A percentile compares a stretch with the other conserved stretches of the same genome.
Evolutionary conservation across 768 basidiomycete species (phyloP).

Genomic region (Xerocomus brunneocitrinus): DNA sequence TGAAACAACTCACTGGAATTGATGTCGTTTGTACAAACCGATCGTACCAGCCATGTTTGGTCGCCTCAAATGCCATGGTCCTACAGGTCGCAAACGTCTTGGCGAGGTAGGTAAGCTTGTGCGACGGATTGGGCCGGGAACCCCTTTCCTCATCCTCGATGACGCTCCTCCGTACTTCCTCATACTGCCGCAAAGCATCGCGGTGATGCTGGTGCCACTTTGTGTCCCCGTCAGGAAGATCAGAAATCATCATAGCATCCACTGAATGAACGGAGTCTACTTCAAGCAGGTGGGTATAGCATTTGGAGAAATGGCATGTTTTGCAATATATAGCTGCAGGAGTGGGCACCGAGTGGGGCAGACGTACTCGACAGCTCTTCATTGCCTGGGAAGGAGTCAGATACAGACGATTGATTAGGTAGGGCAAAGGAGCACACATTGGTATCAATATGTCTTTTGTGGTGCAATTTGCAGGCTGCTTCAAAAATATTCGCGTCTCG

Average conservation of each 20-base stretch:
- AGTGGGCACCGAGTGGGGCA: conserved; percentile 14
- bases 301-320: conserved; percentile 34
- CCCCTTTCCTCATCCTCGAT: conserved; percentile 37
- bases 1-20: conserved; percentile 22
- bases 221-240: conserved; percentile 12
- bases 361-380: conserved; percentile 21
- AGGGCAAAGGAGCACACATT: conserved; percentile 9
- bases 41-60: conserved; percentile 65
- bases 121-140: conserved; percentile 25
- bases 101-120: conserved; percentile 45
- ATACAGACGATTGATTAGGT: background rate
- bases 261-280: conserved; percentile 34
- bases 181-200: conserved; percentile 14
- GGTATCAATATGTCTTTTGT: conserved; percentile 13
- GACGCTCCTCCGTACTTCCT: conserved; percentile 6
- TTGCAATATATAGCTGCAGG: conserved; percentile 32
- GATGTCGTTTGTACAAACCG: conserved; percentile 17
- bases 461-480: conserved; percentile 28
- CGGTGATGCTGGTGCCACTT: conserved; percentile 37
- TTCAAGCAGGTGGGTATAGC: conserved; percentile 36
- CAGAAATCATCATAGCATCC: conserved; percentile 28
- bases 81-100: conserved; percentile 44
- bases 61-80: conserved; percentile 38
- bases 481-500: conserved; percentile 28
- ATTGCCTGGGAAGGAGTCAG: conserved; percentile 7